Evolutionary conservation across 2,329 filamentous ascomycete species (phyloP).

Genomic region (Nigrospora sphaerica): DNA sequence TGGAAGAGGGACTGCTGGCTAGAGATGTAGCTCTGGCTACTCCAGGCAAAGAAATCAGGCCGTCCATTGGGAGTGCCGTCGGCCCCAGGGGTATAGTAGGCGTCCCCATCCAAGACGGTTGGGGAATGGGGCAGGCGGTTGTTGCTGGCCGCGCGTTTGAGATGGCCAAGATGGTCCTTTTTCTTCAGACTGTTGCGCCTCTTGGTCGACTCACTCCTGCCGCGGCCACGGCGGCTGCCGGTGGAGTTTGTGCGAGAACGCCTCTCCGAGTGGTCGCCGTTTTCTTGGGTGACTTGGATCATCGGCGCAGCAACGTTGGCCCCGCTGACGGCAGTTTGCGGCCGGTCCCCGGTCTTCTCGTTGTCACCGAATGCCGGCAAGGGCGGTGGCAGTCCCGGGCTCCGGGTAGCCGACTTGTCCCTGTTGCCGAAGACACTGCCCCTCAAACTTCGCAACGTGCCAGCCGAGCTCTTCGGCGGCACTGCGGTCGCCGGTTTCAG

Average conservation of each 20-base stretch:
- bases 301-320: slow-evolving; percentile 50
- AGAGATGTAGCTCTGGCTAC: slow-evolving; percentile 30
- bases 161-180: slow-evolving; percentile 11
- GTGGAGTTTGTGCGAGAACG: slow-evolving; percentile 26
- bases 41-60: slow-evolving; percentile 35
- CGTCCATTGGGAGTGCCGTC: slow-evolving; percentile 27
- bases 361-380: slow-evolving; percentile 27
- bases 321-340: slow-evolving; percentile 37
- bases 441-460: slow-evolving; percentile 61
- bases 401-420: slow-evolving; percentile 34
- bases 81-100: slow-evolving; percentile 40
- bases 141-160: slow-evolving; percentile 39
- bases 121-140: slow-evolving; percentile 32
- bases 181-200: slow-evolving; percentile 43
- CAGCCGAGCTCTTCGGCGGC: slow-evolving; percentile 62
- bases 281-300: slow-evolving; percentile 71
- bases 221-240: slow-evolving; percentile 26
- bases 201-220: slow-evolving; percentile 38
- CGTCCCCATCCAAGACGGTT: slow-evolving; percentile 42
- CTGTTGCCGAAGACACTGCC: slow-evolving; percentile 71
- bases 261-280: slow-evolving; percentile 31
- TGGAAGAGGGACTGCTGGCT: slow-evolving; percentile 34
- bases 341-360: slow-evolving; percentile 25
- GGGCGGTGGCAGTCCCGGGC: slow-evolving; percentile 15
- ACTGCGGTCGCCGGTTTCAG: slow-evolving; percentile 26